Evolutionary conservation across 805 yeast genomes (phyloP), one percentile per base, ranked within the genome.

Genomic region (Candida boleticola): DNA sequence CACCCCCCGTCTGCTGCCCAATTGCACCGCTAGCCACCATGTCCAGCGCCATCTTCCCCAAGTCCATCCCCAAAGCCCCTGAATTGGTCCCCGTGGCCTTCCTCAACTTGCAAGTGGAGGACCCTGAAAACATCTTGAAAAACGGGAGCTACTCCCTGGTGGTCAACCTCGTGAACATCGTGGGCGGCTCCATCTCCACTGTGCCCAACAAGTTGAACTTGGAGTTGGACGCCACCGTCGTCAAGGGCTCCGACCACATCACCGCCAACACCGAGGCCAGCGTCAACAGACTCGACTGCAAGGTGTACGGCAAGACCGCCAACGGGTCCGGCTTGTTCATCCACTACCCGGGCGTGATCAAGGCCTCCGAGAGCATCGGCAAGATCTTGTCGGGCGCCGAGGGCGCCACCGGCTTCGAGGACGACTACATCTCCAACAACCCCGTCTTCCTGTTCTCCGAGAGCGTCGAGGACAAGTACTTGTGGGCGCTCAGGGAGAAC

Each of bases 401-500:
- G 21, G 42, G 51, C 19, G 63, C 61, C 56, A 62, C 60, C 14
- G 51, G 48, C n/a, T 71, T 71, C 46, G 70, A 66, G 16, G 78
- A 78, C 27, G 70, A 75, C 6, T 77, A 78, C 47, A 65, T 79
- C 39, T 70, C 78, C 14, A 61, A 63, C 50, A 74, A 66, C 53
- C 82, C 83, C 18, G 55, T 53, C 11, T 62, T 78, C 48, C 51
- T 56, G 36, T 55, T 79, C 16, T 77, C 70, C 45, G 69, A 63
- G 11, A 60, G 55, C 18, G 67, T 69, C 29, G 70, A 62, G 30
- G 72, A 62, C 13, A 76, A 74, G 50, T 63, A 58, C 53, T 56
- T 66, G 48, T 82, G 88, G 88, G 72, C 73, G 14, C 48, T 63
- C 33, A 55, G 61, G 36, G 71, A 74, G 55, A 75, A 69, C 49